Conservation (phyloP, 116 monocot genomes). For the Trichopus zeylanicus region DNA sequence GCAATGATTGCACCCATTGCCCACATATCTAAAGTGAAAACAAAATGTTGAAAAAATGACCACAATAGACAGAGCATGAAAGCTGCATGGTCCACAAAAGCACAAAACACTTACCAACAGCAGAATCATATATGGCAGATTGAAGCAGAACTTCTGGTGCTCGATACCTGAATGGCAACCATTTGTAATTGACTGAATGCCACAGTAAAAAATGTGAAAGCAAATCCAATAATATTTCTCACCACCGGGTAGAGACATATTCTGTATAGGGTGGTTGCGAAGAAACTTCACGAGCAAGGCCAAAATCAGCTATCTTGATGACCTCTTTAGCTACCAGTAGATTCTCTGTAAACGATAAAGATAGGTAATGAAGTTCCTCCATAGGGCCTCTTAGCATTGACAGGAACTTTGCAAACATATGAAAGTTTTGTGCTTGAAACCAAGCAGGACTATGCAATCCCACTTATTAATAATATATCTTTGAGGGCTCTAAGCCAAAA, state of each 20-base stretch:
- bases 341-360: constrained; percentile 55
- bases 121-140: constrained; percentile 51
- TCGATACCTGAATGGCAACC: constrained; percentile 41
- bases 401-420: no score
- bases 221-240: background rate
- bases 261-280: constrained; percentile 91
- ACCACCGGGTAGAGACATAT: constrained; percentile 99
- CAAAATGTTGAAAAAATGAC: background rate
- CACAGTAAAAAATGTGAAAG: background rate
- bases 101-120: constrained; percentile 68
- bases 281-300: constrained; percentile 87
- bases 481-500: no score
- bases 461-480: no score
- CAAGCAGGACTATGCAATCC: no score
- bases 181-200: background rate
- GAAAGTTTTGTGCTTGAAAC: no score
- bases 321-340: constrained; percentile 68
- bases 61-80: background rate
- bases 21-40: constrained; percentile 50
- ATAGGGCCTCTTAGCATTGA: no score
- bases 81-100: background rate
- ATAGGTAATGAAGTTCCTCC: background rate
- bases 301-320: constrained; percentile 98
- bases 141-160: constrained; percentile 76
- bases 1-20: constrained; percentile 96